These are phyloP conservation scores for Leucosporidium yakuticum DNA, from an alignment of 768 basidiomycete genomes.

Conservation along the genomic window DNA sequence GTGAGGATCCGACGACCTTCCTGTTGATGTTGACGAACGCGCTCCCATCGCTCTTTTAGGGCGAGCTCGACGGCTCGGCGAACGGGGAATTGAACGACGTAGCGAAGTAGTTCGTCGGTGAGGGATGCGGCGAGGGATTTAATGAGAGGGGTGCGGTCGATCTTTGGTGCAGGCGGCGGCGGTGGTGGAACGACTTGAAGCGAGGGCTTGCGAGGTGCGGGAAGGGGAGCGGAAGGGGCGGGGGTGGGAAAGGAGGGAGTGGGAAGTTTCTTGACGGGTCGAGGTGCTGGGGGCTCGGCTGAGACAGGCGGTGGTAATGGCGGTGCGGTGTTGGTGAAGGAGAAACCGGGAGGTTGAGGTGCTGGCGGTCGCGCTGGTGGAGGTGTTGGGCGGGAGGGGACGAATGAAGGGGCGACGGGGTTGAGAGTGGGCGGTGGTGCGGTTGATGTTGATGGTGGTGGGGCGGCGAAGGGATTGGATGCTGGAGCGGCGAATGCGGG, in stretches of 20 bases:
- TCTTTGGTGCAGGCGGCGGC: no score
- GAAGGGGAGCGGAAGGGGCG: no score
- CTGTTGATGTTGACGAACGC: no score
- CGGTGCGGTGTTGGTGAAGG: neutral
- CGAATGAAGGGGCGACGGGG: conserved; percentile 6
- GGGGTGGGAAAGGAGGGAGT: neutral
- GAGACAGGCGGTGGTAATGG: neutral
- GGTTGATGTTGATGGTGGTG: conserved; percentile 8
- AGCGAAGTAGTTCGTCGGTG: neutral
- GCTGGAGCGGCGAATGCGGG: neutral
- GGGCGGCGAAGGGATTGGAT: neutral
- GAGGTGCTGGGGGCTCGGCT: neutral
- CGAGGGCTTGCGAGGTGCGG: no score
- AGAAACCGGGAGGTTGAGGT: neutral
- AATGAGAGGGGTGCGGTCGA: neutral
- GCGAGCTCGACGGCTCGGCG: neutral
- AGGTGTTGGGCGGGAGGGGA: conserved; percentile 9
- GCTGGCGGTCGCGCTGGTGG: neutral
- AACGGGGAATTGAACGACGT: conserved; percentile 1
- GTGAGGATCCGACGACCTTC: no score
- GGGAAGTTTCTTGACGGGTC: neutral
- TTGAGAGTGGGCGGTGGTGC: conserved; percentile 20
- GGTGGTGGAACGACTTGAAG: no score
- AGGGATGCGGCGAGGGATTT: neutral
- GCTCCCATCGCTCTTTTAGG: conserved; percentile 11